Base-by-base conservation (phyloP, 202 grass and related monocot species). In the Eragrostis tef region DNA sequence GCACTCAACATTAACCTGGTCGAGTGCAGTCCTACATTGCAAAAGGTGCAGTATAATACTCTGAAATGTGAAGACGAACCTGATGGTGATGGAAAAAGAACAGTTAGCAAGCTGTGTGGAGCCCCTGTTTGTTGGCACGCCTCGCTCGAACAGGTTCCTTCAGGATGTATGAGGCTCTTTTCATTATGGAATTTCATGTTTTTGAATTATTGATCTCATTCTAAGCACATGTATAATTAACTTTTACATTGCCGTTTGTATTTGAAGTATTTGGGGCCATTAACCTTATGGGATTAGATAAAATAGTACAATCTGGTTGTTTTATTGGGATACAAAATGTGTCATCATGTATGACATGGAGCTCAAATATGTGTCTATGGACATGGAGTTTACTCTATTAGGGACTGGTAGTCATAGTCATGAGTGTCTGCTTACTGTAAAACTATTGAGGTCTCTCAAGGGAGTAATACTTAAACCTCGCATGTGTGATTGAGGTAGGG, bases 1-100 rank as follows among this genome's bases (percentile, higher is more conserved):
- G 82, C 90, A 56, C 90, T 95, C 47, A 80, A 89, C 64, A 91
- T 98, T 84, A 86, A 98, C 88, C 83, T 98, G 83, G 95, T 98
- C 14, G 95, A 98, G 81, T 98, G 92, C 71, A 98, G 92, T 36
- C 92, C 90, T 39, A 69, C 85, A 43, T 86, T 95, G 53, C 90
- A 90, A 87, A 93, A 90, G 49, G 61, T 91, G 26, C 95, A 98
- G 63, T 90, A 91, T 77, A 88, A 80, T 71, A 89, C 85, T 83
- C 59, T 93, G 71, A 91, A 94, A 83, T 98, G 92, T 73, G 71
- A 74, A 70, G 87, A 93, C 73, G 80, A 91, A 83, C 41, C 25
- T 68, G 59, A 67, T 50, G 83, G 64, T 76, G 85, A 91, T 81
- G 84, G 71, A 26, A 90, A 94, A 85, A 87, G 64, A 62, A 78